phyloP scores from a whole-genome alignment of 202 grass and related monocot species.

The Schoenoplectus tabernaemontani region DNA sequence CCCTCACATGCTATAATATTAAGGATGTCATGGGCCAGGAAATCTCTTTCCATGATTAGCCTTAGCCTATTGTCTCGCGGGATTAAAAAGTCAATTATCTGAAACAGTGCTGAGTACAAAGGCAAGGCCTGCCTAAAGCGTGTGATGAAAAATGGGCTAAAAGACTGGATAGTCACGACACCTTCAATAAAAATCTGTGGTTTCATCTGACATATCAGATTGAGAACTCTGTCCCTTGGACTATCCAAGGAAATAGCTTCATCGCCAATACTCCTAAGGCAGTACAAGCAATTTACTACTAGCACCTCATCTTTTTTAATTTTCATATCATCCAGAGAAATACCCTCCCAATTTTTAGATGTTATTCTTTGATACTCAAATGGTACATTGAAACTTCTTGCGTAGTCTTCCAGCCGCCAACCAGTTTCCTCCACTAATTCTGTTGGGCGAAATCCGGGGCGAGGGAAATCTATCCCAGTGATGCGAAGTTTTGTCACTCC shows the following conservation, averaged over 20 bases:
- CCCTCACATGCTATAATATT: conserved; percentile 65
- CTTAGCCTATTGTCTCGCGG: conserved; percentile 29
- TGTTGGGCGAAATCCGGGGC: conserved; percentile 59
- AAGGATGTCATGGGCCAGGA: not conserved
- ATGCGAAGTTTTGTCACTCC: conserved; percentile 46
- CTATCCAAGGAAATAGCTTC: conserved; percentile 25
- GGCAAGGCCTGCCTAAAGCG: conserved; percentile 39
- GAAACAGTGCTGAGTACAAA: conserved; percentile 9
- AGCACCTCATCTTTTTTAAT: conserved; percentile 70
- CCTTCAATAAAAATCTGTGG: conserved; percentile 38
- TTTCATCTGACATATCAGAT: not conserved
- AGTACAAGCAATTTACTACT: conserved; percentile 51
- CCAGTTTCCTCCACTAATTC: conserved; percentile 64
- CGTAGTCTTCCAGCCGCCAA: conserved; percentile 60
- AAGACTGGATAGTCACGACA: conserved; percentile 20
- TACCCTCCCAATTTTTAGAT: conserved; percentile 47
- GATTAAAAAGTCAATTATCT: conserved; percentile 28
- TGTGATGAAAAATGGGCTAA: conserved; percentile 39
- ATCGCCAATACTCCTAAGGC: not conserved
- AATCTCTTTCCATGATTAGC: conserved; percentile 29
- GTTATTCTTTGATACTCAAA: conserved; percentile 59
- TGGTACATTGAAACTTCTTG: conserved; percentile 49
- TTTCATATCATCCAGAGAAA: conserved; percentile 54
- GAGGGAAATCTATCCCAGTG: conserved; percentile 60
- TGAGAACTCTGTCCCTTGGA: conserved; percentile 25